Conservation (phyloP, 225 moss, liverwort and hornwort species). For the Sphagnum tenellum region DNA sequence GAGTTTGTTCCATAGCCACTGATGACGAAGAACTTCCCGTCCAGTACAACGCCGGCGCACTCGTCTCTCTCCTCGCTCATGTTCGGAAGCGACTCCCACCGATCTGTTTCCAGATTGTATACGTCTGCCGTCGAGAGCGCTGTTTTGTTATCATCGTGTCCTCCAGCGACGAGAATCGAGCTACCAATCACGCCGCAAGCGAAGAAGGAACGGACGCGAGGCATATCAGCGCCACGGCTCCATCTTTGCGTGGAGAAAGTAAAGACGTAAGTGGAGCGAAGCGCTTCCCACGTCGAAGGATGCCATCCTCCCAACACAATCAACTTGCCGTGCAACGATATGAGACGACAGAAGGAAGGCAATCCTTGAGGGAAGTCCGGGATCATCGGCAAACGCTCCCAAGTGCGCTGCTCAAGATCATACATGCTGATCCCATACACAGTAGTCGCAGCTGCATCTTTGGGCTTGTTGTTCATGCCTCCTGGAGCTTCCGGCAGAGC, state of each 20-base stretch:
- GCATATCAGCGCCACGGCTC: conserved; percentile 68
- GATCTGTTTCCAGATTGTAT: conserved; percentile 33
- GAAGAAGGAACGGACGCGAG: conserved; percentile 53
- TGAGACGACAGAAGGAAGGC: conserved; percentile 61
- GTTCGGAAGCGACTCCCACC: conserved; percentile 42
- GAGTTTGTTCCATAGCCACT: conserved; percentile 64
- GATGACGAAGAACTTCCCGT: conserved; percentile 43
- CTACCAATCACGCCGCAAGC: conserved; percentile 49
- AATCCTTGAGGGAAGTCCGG: conserved; percentile 54
- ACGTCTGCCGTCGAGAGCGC: conserved; percentile 62
- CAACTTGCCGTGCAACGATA: conserved; percentile 43
- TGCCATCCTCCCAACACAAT: conserved; percentile 79
- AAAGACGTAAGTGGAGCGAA: conserved; percentile 56
- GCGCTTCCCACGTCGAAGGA: conserved; percentile 64
- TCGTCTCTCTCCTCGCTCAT: conserved; percentile 85
- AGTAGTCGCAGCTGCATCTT: conserved; percentile 12
- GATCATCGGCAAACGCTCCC: conserved; percentile 62
- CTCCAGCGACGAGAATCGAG: conserved; percentile 56
- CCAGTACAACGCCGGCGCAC: conserved; percentile 56
- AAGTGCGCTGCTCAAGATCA: conserved; percentile 31
- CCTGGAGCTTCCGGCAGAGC: conserved; percentile 15
- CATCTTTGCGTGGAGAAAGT: conserved; percentile 54
- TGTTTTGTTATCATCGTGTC: conserved; percentile 80
- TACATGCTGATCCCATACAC: conserved; percentile 57
- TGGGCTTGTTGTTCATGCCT: background rate